Conservation (phyloP, 306 rosid species). For the Vigna mungo region DNA sequence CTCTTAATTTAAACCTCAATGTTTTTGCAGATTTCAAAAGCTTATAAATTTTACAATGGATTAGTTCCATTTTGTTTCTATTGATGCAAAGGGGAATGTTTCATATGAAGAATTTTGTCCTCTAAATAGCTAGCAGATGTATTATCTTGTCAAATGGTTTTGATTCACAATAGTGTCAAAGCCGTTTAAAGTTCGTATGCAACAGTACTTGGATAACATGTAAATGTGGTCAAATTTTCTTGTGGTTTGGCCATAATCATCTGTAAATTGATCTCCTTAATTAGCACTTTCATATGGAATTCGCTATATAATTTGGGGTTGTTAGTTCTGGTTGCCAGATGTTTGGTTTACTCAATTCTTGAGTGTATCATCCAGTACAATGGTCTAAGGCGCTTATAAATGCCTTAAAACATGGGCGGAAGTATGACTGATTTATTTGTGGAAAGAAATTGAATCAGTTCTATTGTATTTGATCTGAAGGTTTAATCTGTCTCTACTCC, state of each 20-base stretch:
- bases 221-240: background rate
- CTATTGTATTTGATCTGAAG: slow-evolving; percentile 28
- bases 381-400: slow-evolving; percentile 17
- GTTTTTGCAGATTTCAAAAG: slow-evolving; percentile 22
- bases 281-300: background rate
- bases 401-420: slow-evolving; percentile 20
- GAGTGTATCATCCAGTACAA: slow-evolving; percentile 13
- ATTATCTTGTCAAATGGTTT: slow-evolving; percentile 30
- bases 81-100: slow-evolving; percentile 18
- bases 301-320: slow-evolving; percentile 8
- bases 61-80: slow-evolving; percentile 25
- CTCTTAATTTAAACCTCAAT: slow-evolving; percentile 28
- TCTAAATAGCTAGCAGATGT: background rate
- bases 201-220: slow-evolving; percentile 14
- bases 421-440: slow-evolving; percentile 5
- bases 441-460: slow-evolving; percentile 1
- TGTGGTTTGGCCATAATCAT: slow-evolving; percentile 18
- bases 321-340: slow-evolving; percentile 3
- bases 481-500: slow-evolving; percentile 17
- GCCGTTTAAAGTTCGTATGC: background rate
- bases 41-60: slow-evolving; percentile 18
- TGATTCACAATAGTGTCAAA: slow-evolving; percentile 12
- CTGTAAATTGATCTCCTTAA: slow-evolving; percentile 9
- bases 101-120: slow-evolving; percentile 3
- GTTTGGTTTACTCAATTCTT: slow-evolving; percentile 13